phyloP scores from a whole-genome alignment of 192 early-diverging fungal genomes.

The Entomortierella parvispora region DNA sequence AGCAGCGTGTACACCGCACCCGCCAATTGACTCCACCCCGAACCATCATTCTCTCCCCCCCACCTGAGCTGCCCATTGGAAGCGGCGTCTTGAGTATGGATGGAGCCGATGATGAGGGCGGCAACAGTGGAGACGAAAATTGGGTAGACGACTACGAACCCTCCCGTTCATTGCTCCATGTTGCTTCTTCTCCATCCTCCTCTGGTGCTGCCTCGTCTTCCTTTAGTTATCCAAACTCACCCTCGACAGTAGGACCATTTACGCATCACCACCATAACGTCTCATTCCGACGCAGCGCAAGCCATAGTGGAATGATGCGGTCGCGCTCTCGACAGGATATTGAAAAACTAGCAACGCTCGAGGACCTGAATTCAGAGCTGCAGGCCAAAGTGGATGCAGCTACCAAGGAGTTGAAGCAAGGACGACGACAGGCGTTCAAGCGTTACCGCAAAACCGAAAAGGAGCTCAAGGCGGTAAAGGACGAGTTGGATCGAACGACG shows the following conservation, averaged over 20 bases:
- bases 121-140: slow-evolving; percentile 31
- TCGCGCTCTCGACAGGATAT: slow-evolving; percentile 39
- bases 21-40: slow-evolving; percentile 29
- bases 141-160: slow-evolving; percentile 49
- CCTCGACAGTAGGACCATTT: background rate
- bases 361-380: slow-evolving; percentile 32
- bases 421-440: slow-evolving; percentile 42
- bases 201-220: background rate
- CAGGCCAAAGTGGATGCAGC: slow-evolving; percentile 33
- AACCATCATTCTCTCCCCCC: slow-evolving; percentile 32
- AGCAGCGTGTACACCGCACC: slow-evolving; percentile 33
- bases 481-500: slow-evolving; percentile 30
- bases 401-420: slow-evolving; percentile 46
- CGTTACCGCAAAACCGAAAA: slow-evolving; percentile 29
- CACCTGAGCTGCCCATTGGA: slow-evolving; percentile 5
- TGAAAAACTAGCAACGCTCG: slow-evolving; percentile 35
- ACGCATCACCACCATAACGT: slow-evolving; percentile 4
- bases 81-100: background rate
- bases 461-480: slow-evolving; percentile 38
- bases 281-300: slow-evolving; percentile 22
- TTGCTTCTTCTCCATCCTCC: background rate
- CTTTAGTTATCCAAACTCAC: slow-evolving; percentile 3
- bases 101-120: slow-evolving; percentile 9
- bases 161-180: slow-evolving; percentile 1
- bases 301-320: slow-evolving; percentile 7